Base-by-base conservation (phyloP, 441 rosid species). In the Macaranga tanarius region DNA sequence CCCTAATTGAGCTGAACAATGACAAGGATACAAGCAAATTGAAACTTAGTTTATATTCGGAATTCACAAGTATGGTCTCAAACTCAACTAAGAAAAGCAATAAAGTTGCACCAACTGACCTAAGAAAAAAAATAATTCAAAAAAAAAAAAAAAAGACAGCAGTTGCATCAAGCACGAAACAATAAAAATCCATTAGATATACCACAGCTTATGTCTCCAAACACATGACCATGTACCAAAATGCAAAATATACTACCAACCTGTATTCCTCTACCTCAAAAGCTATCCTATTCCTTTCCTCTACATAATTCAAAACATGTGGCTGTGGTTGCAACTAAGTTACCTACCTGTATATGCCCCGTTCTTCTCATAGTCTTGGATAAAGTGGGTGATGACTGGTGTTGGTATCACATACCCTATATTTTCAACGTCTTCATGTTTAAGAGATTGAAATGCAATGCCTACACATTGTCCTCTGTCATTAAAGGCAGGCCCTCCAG, bases 401-500 rank as follows among this genome's bases (percentile, higher is more conserved):
- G 97, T 95, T 20, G 99, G 98, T 70, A 95, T 95, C 77, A 95
- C 96, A 81, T 92, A 95, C 70, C 98, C 97, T 62, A 91, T 92
- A 78, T 95, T 95, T 79, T 95, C 99, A 26, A 73, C 97, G 81
- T 95, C 95, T 75, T 95, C 96, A 71, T 89, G 93, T 80, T 92
- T 95, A 55, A 92, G 86, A 38, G 99, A 95, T 77, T 95, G 99
- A 85, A 95, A 95, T 10, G 98, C 99, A 84, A 95, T 92, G 38
- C 99, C 99, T 0, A 92, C 98, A 78, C 99, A 92, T 31, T 79
- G 84, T 0, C 96, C 98, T 79, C 88, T 87, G 71, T 95, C 97
- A 79, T 80, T 91, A 75, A 95, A 95, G 17, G 99, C 99, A 76
- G 99, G 99, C 20, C 99, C 97, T 71, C 98, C 97, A 34, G 98